Evolutionary conservation across 495 filamentous ascomycete species (phyloP).

Genomic region (Paragyromitra xinjiangensis): DNA sequence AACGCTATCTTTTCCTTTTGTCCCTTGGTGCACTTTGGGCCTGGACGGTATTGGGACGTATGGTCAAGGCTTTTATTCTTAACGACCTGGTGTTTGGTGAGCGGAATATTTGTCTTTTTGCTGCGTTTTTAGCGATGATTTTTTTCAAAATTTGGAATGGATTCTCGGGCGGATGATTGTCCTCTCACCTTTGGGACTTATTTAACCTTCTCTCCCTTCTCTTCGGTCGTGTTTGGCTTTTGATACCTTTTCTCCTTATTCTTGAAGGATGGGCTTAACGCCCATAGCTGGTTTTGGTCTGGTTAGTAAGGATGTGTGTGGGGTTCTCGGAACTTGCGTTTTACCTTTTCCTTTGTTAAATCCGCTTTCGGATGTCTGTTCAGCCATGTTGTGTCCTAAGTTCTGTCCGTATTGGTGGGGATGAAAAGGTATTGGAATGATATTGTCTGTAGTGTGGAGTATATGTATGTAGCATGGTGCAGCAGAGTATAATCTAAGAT

Average conservation of each 20-base stretch:
- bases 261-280: constrained; percentile 12
- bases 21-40: constrained; percentile 33
- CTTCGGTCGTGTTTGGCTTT: not conserved
- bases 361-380: not conserved
- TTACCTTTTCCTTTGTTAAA: constrained; percentile 29
- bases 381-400: not conserved
- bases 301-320: constrained; percentile 13
- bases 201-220: not conserved
- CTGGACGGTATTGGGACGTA: constrained; percentile 27
- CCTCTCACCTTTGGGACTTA: not conserved
- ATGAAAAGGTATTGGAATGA: not conserved
- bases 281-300: constrained; percentile 25
- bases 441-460: not conserved
- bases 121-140: constrained; percentile 39
- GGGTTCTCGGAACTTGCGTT: not conserved
- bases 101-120: constrained; percentile 26
- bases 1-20: constrained; percentile 12
- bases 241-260: not conserved
- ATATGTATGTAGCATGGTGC: constrained; percentile 13
- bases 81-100: constrained; percentile 39
- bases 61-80: constrained; percentile 35
- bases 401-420: not conserved
- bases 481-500: constrained; percentile 19
- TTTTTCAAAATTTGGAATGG: constrained; percentile 13
- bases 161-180: constrained; percentile 19